Evolutionary conservation across 176 grass and related monocot genomes (phyloP), one percentile per base, ranked within the genome.

Genomic region (Ananas comosus): DNA sequence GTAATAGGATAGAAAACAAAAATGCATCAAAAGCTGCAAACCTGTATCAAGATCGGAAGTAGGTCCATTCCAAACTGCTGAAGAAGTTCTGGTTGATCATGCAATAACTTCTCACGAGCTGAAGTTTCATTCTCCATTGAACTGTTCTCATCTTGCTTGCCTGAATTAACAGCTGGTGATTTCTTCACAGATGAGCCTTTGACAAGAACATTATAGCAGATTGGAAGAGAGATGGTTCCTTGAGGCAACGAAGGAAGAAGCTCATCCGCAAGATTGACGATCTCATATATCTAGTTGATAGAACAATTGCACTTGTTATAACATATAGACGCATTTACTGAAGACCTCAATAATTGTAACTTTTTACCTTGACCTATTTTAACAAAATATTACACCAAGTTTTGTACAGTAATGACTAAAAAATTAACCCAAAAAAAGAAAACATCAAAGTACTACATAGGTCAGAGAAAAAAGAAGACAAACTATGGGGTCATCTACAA

Each of bases 21-120:
- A 70, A 48, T 70, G 68, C 54, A 61, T 58, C 23, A 64, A 7
- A 2, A 74, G 51, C 54, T 58, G 14, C 61, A 11, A 49, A 96
- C 91, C 85, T 96, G 87, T 71, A 74, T 88, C 79, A 96, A 74
- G 42, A 80, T 82, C 81, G 91, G 87, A 70, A 96, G 83, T 63
- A 96, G 73, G 49, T 96, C 87, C 76, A 85, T 86, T 68, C 85
- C 87, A 83, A 96, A 96, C 73, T 96, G 87, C 70, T 88, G 79
- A 1, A 96, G 77, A 78, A 96, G 91, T 75, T 96, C 91, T 75
- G 91, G 91, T 71, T 96, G 91, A 33, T 91, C 87, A 70, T 51
- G 65, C 52, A 96, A 67, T 83, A 96, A 80, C 74, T 91, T 96
- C 78, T 87, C 87, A 65, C 68, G 77, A n/a, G 80, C 77, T 70